phyloP scores from a whole-genome alignment of 2,329 filamentous ascomycete genomes.

The Xylaria multiplex region DNA sequence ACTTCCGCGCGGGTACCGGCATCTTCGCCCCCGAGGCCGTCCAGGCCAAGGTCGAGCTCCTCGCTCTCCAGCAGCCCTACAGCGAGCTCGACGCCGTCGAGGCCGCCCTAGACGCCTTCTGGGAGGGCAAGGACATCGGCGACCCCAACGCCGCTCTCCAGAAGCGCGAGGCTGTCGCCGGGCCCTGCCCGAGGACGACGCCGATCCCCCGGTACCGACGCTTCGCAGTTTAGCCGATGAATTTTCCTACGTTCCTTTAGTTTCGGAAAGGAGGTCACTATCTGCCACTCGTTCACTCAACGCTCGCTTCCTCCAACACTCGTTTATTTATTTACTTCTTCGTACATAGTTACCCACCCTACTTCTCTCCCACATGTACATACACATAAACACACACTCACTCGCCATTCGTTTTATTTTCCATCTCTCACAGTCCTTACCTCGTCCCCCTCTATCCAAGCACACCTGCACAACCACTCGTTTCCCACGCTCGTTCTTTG shows the following conservation, averaged over 20 bases:
- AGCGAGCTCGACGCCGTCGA: constrained; percentile 48
- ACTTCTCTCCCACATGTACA: constrained; percentile 1
- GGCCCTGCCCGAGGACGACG: constrained; percentile 24
- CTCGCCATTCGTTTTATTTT: not conserved
- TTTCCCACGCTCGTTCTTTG: constrained; percentile 12
- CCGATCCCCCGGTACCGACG: constrained; percentile 35
- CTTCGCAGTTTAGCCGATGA: constrained; percentile 23
- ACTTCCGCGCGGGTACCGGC: constrained; percentile 41
- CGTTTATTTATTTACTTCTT: constrained; percentile 17
- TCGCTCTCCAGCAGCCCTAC: constrained; percentile 50
- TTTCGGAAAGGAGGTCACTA: not conserved
- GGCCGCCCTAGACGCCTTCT: constrained; percentile 49
- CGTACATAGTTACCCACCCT: constrained; percentile 24
- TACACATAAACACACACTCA: not conserved
- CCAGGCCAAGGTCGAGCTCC: constrained; percentile 46
- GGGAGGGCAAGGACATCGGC: constrained; percentile 39
- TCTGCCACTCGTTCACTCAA: not conserved
- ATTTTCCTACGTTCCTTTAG: not conserved
- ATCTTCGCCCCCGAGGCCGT: constrained; percentile 46
- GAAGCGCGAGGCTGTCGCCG: constrained; percentile 29
- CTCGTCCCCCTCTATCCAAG: not conserved
- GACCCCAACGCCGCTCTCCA: constrained; percentile 37
- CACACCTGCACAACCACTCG: constrained; percentile 1
- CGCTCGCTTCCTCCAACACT: not conserved
- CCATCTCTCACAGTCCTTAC: not conserved